Conservation (phyloP, 2,329 filamentous ascomycete species). For the Fusarium dimerum region DNA sequence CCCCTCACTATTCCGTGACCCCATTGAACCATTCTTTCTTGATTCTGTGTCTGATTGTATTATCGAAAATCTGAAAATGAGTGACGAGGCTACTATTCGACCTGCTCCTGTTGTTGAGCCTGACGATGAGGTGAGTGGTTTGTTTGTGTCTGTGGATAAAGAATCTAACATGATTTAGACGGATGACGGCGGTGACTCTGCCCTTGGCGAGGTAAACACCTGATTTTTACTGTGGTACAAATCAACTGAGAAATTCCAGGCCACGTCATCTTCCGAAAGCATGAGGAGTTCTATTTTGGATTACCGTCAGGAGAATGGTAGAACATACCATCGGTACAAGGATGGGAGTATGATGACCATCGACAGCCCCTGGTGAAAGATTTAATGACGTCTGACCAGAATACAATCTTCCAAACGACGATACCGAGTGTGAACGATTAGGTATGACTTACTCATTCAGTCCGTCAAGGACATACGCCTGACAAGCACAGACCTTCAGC, state of each 20-base stretch:
- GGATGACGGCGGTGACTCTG: no score
- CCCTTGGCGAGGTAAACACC: no score
- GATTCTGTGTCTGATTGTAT: no score
- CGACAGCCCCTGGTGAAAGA: neutral
- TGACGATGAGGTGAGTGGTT: no score
- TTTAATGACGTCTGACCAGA: neutral
- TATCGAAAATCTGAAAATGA: no score
- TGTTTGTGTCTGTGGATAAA: no score
- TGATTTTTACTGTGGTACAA: no score
- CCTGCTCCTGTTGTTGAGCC: no score
- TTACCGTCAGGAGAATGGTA: slow-evolving; percentile 4
- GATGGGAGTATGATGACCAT: slow-evolving; percentile 1
- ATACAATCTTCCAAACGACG: slow-evolving; percentile 5
- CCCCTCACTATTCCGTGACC: no score
- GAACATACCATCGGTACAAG: slow-evolving; percentile 7
- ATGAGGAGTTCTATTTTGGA: slow-evolving; percentile 3
- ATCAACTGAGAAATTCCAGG: neutral
- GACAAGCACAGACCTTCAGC: slow-evolving; percentile 13
- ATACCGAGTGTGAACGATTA: slow-evolving; percentile 3
- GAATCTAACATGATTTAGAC: no score
- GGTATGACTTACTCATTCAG: neutral
- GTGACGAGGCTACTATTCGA: no score
- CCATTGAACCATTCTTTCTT: no score
- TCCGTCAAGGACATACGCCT: neutral
- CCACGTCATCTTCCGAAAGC: neutral